Evolutionary conservation across 768 basidiomycete genomes (phyloP).

Genomic region (Tricholoma furcatifolium): DNA sequence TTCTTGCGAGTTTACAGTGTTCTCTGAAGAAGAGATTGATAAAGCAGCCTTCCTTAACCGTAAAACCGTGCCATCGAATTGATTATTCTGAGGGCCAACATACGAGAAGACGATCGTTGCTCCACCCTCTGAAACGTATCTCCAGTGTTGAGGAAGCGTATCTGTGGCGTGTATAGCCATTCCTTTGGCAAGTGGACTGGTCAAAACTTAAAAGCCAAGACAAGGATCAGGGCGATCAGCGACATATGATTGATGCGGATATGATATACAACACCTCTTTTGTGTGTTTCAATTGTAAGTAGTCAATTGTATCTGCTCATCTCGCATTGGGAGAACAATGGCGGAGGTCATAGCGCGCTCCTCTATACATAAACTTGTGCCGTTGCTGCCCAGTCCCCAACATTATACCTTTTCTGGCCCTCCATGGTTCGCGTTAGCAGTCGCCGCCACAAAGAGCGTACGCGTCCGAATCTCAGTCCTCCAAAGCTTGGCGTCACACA

Average conservation of each 20-base stretch:
- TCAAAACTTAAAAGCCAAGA: neutral
- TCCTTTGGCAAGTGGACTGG: neutral
- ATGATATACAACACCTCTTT: too few species aligned
- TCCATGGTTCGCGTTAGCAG: neutral
- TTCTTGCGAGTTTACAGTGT: constrained; percentile 11
- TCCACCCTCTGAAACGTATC: constrained; percentile 90
- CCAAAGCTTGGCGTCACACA: neutral
- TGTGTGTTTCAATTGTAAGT: too few species aligned
- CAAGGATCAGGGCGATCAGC: neutral
- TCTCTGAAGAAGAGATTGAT: constrained; percentile 1
- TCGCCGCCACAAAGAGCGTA: neutral
- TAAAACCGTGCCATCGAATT: constrained; percentile 66
- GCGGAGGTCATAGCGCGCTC: neutral
- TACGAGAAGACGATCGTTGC: constrained; percentile 90
- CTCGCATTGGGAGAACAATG: neutral
- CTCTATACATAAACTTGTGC: too few species aligned
- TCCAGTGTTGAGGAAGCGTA: constrained; percentile 60
- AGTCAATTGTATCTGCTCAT: neutral
- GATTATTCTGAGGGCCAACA: constrained; percentile 47
- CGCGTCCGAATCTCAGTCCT: neutral
- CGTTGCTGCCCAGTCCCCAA: neutral
- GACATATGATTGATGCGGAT: neutral
- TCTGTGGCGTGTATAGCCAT: constrained; percentile 28
- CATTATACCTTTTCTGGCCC: neutral
- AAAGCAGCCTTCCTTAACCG: constrained; percentile 65